A percentile compares a stretch with the other conserved stretches of the same genome.
phyloP scores from a whole-genome alignment of 495 filamentous ascomycete genomes.

The Sporormia fimetaria region DNA sequence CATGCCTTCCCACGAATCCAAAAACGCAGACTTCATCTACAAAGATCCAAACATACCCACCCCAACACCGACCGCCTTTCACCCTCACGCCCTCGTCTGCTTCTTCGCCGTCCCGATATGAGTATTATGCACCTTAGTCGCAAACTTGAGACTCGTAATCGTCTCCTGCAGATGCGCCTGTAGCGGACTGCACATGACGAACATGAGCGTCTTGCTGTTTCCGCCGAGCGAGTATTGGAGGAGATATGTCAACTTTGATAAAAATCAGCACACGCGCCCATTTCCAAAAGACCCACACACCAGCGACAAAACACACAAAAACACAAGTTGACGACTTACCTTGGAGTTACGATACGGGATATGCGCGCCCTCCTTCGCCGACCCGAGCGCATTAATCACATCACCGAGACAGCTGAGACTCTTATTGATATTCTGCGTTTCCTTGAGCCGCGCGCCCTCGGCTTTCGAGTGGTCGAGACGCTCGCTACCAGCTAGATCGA shows the following conservation, averaged over 20 bases:
- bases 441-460: slow-evolving; percentile 74
- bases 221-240: slow-evolving; percentile 91
- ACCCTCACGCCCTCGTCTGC: slow-evolving; percentile 51
- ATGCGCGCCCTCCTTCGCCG: slow-evolving; percentile 73
- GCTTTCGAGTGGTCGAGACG: slow-evolving; percentile 73
- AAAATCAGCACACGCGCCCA: not conserved
- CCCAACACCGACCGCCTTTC: too few relatives aligned
- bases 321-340: slow-evolving; percentile 37
- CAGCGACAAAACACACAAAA: not conserved
- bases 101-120: slow-evolving; percentile 80
- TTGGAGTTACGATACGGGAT: slow-evolving; percentile 94
- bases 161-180: slow-evolving; percentile 88
- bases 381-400: slow-evolving; percentile 82
- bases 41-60: not conserved
- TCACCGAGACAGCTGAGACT: slow-evolving; percentile 85
- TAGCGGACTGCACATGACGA: slow-evolving; percentile 92
- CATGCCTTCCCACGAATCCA: too few relatives aligned
- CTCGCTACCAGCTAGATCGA: slow-evolving; percentile 91
- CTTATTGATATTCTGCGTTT: slow-evolving; percentile 97
- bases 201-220: slow-evolving; percentile 97
- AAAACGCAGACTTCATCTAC: not conserved
- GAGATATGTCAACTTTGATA: slow-evolving; percentile 88
- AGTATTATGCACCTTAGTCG: slow-evolving; percentile 85
- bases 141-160: slow-evolving; percentile 90
- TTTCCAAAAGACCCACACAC: not conserved